Evolutionary conservation across 148 eudicot species (phyloP), one percentile per base, ranked within the genome.

Genomic region (Drosera capensis): DNA sequence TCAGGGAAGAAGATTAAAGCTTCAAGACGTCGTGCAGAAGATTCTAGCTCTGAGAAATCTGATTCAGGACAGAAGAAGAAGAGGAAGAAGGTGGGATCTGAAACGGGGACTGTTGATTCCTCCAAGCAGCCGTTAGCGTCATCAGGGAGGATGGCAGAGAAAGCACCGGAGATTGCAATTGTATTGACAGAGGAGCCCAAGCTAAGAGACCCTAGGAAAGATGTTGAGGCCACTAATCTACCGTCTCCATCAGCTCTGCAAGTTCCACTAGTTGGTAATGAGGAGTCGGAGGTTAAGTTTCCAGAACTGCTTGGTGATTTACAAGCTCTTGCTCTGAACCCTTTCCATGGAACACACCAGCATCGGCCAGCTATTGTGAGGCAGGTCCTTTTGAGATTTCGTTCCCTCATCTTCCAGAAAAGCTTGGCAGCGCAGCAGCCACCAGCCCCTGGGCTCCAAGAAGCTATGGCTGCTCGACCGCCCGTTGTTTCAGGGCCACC

Each of bases 311-410:
- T 86, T 43, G 40, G 46, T 52, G 84, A 70, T 58, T 50, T 86
- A 52, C 68, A 55, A 1, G 62, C 66, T 52, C 93, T 86, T 64
- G 93, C 96, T 22, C 67, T 75, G 19, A 50, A 75, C 48, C 75
- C 84, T 13, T 71, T 66, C 43, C 63, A 75, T 61, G 73, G 71
- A 31, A 49, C 29, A 5, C 74, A 68, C 24, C 64, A 69, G 42
- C 57, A 60, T 43, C 35, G 59, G 15, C 64, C 71, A 9, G 56
- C 58, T 25, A 25, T 66, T 25, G 20, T 58, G 40, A 54, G 38
- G 20, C 63, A 59, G 25, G 62, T 73, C 43, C 67, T 86, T 42
- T 46, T 75, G 52, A 81, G 66, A 56, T 86, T 72, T 25, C 87
- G 93, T 8, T 71, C 84, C 34, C 54, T 57, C 43, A 77, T 78